phyloP scores from a whole-genome alignment of 345 rosid species.

The Salix exigua region DNA sequence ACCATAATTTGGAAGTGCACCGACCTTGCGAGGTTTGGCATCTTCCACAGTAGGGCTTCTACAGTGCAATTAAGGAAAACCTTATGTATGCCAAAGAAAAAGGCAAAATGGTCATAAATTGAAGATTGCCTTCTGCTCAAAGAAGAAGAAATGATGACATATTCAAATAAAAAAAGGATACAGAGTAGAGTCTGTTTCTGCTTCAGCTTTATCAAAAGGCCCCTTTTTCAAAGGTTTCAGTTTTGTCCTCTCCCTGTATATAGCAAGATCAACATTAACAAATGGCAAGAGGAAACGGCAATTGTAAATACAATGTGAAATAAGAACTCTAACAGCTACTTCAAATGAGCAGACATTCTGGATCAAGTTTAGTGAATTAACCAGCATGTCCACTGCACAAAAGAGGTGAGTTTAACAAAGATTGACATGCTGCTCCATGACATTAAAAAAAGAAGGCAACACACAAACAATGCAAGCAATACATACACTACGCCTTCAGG shows the following conservation, averaged over 20 bases:
- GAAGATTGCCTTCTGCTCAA: constrained; percentile 3
- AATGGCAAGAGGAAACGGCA: constrained; percentile 5
- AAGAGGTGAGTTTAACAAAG: not conserved
- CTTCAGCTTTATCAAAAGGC: constrained; percentile 50
- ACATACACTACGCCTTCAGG: constrained; percentile 58
- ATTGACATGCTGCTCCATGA: not conserved
- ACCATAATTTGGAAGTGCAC: constrained; percentile 90
- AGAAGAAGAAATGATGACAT: constrained; percentile 16
- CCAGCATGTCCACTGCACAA: not conserved
- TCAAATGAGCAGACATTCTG: not conserved
- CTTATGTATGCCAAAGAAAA: not conserved
- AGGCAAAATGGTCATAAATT: not conserved
- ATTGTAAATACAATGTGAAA: constrained; percentile 2
- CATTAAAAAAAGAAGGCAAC: not conserved
- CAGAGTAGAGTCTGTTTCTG: constrained; percentile 53
- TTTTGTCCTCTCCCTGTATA: constrained; percentile 62
- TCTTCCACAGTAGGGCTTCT: constrained; percentile 67
- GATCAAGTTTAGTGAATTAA: not conserved
- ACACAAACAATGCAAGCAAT: constrained; percentile 9
- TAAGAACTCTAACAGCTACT: constrained; percentile 1
- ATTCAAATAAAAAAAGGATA: constrained; percentile 48
- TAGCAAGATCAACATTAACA: constrained; percentile 26
- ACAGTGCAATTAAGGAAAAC: constrained; percentile 34
- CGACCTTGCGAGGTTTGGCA: constrained; percentile 55
- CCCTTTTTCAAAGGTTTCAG: constrained; percentile 57